These are phyloP conservation scores for Penicillium bovifimosum DNA, from an alignment of 495 filamentous ascomycete genomes.

Conservation along the genomic window DNA sequence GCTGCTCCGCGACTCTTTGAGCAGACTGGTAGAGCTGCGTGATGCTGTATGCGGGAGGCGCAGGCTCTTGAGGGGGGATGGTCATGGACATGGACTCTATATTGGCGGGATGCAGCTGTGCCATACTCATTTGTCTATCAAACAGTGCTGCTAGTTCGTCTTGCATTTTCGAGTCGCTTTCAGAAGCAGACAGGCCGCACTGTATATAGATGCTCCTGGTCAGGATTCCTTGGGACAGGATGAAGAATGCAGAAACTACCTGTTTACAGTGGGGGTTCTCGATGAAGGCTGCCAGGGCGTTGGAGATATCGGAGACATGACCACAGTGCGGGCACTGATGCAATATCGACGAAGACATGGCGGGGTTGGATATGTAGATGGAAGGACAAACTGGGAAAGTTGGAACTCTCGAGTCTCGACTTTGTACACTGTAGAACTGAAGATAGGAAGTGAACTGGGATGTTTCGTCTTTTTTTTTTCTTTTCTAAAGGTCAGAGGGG, in stretches of 20 bases:
- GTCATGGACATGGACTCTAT: neutral
- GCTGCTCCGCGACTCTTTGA: slow-evolving; percentile 36
- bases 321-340: slow-evolving; percentile 37
- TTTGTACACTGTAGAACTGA: neutral
- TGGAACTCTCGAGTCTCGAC: neutral
- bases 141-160: slow-evolving; percentile 68
- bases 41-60: slow-evolving; percentile 58
- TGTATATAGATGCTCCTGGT: slow-evolving; percentile 11
- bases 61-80: slow-evolving; percentile 22
- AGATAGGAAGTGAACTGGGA: neutral
- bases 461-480: neutral
- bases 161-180: slow-evolving; percentile 46
- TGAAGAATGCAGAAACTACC: slow-evolving; percentile 19
- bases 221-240: neutral
- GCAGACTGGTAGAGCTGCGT: slow-evolving; percentile 72
- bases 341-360: slow-evolving; percentile 33
- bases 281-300: slow-evolving; percentile 26
- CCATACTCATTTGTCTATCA: slow-evolving; percentile 52
- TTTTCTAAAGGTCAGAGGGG: slow-evolving; percentile 1
- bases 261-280: slow-evolving; percentile 34
- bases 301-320: slow-evolving; percentile 31
- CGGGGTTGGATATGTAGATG: neutral
- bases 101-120: slow-evolving; percentile 3
- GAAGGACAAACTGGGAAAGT: neutral
- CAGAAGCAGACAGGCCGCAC: slow-evolving; percentile 37